A percentile compares a stretch with the other conserved stretches of the same genome.
These are phyloP conservation scores for Jasminum sambac DNA, from an alignment of 257 asterid genomes.

Conservation along the genomic window DNA sequence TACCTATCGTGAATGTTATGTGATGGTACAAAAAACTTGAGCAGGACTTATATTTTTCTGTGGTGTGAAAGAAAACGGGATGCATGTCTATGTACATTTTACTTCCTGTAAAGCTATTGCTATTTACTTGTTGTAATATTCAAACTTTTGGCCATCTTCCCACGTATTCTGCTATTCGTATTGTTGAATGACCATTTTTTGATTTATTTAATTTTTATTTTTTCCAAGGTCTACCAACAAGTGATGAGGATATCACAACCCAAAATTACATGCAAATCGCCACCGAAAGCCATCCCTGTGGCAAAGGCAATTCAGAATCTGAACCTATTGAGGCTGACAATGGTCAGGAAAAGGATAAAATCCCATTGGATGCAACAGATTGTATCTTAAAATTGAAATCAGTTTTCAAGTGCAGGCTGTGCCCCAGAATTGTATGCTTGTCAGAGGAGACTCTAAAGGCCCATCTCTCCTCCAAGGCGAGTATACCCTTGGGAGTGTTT, in stretches of 20 bases:
- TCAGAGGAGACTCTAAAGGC: slow-evolving; percentile 69
- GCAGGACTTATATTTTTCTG: background rate
- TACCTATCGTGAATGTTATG: background rate
- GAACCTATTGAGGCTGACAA: slow-evolving; percentile 27
- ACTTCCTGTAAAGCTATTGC: background rate
- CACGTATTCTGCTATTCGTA: slow-evolving; percentile 5
- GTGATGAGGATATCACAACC: slow-evolving; percentile 62
- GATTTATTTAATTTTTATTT: slow-evolving; percentile 2
- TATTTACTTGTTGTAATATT: background rate
- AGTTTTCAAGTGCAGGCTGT: slow-evolving; percentile 85
- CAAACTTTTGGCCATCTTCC: slow-evolving; percentile 6
- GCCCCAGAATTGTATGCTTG: slow-evolving; percentile 92
- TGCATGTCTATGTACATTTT: background rate
- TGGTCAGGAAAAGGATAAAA: slow-evolving; percentile 39
- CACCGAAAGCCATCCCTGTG: slow-evolving; percentile 33
- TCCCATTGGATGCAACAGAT: slow-evolving; percentile 35
- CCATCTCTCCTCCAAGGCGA: slow-evolving; percentile 86
- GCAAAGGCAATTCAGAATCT: slow-evolving; percentile 30
- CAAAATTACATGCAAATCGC: slow-evolving; percentile 31
- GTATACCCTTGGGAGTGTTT: slow-evolving; percentile 9
- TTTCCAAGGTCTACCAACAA: slow-evolving; percentile 68
- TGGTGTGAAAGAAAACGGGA: background rate
- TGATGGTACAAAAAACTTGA: background rate
- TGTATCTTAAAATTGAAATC: slow-evolving; percentile 71
- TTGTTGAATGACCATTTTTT: background rate